Percentiles rank a stretch among this genome's conserved stretches.
Conservation (phyloP, 2,329 filamentous ascomycete species). For the Simplicillium sp. region DNA sequence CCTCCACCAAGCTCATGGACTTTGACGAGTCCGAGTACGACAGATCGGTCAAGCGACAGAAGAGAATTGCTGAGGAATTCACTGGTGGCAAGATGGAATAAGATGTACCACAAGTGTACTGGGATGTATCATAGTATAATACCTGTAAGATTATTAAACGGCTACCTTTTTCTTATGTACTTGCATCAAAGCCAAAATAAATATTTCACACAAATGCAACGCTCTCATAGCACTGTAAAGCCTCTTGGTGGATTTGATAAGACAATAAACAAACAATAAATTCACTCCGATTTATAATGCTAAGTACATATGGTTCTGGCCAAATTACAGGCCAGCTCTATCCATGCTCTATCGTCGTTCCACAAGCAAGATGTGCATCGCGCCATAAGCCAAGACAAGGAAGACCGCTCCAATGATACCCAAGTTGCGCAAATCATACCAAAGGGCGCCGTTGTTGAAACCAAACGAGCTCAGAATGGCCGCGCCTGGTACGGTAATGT, state of each 20-base stretch:
- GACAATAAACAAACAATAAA: too few species aligned
- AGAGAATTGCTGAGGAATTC: slow-evolving; percentile 47
- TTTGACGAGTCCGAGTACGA: slow-evolving; percentile 27
- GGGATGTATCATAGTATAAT: slow-evolving; percentile 1
- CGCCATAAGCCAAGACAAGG: slow-evolving; percentile 76
- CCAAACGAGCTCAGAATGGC: slow-evolving; percentile 92
- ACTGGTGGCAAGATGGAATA: slow-evolving; percentile 48
- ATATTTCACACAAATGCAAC: too few species aligned
- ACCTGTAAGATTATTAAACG: too few species aligned
- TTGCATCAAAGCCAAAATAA: too few species aligned
- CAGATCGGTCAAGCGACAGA: slow-evolving; percentile 41
- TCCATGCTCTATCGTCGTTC: slow-evolving; percentile 56
- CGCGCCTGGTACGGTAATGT: slow-evolving; percentile 91
- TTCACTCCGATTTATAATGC: too few species aligned
- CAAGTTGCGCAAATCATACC: slow-evolving; percentile 74
- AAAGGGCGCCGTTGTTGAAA: slow-evolving; percentile 79
- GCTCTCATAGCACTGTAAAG: too few species aligned
- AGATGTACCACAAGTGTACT: background rate
- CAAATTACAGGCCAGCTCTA: slow-evolving; percentile 15
- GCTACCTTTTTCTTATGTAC: too few species aligned
- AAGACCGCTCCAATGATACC: slow-evolving; percentile 76
- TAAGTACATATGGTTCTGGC: background rate
- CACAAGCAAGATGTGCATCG: slow-evolving; percentile 88
- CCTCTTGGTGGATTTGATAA: too few species aligned
- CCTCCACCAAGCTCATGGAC: slow-evolving; percentile 25